Conservation (phyloP, 352 stramenopile species). For the Globisporangium yorkense region DNA sequence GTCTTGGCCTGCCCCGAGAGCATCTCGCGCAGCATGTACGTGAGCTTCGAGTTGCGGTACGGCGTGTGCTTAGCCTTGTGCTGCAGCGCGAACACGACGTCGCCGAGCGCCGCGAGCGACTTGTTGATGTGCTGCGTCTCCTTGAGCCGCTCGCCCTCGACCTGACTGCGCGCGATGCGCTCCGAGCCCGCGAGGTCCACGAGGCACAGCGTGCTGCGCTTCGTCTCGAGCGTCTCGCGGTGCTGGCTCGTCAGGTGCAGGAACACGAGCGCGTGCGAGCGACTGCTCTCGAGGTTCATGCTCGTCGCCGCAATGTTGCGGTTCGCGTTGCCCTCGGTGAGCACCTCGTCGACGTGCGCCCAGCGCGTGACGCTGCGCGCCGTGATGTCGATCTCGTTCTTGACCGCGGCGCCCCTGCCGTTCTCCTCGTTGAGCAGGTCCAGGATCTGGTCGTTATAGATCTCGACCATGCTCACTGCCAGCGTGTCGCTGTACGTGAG, state of each 20-base stretch:
- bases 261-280: constrained; percentile 81
- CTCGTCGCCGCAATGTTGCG: constrained; percentile 75
- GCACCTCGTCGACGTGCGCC: constrained; percentile 58
- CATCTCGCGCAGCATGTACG: constrained; percentile 91
- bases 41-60: constrained; percentile 95
- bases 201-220: constrained; percentile 92
- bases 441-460: constrained; percentile 93
- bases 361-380: constrained; percentile 49
- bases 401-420: constrained; percentile 48
- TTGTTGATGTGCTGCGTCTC: constrained; percentile 99
- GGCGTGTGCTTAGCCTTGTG: constrained; percentile 92
- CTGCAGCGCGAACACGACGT: constrained; percentile 94
- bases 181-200: constrained; percentile 98
- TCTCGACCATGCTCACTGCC: constrained; percentile 96
- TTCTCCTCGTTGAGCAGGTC: constrained; percentile 75
- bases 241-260: constrained; percentile 72
- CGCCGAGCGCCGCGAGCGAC: constrained; percentile 93
- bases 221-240: constrained; percentile 57
- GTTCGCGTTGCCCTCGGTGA: constrained; percentile 75
- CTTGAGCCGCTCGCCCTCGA: constrained; percentile 86
- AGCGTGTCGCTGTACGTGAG: constrained; percentile 67
- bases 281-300: constrained; percentile 86
- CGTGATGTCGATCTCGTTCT: constrained; percentile 71
- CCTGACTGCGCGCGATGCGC: constrained; percentile 82
- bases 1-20: constrained; percentile 89